Evolutionary conservation across 805 yeast species (phyloP).

Genomic region (Saccharomycopsis sp.): DNA sequence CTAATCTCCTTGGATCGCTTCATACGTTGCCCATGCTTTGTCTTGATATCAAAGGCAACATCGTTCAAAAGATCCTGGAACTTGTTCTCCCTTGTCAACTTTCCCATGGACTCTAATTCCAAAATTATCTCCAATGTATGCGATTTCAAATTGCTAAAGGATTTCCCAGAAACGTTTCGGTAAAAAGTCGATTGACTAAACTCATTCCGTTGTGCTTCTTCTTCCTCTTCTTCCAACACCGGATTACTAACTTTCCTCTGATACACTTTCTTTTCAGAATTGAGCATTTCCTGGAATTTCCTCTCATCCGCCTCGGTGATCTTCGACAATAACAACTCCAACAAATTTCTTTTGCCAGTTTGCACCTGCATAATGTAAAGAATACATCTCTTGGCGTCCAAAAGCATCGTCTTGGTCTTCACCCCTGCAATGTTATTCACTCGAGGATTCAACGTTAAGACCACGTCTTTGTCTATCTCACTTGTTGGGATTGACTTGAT

Average conservation of each 20-base stretch:
- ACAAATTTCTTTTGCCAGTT: conserved; percentile 50
- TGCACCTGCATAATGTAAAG: conserved; percentile 79
- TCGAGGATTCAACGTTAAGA: conserved; percentile 34
- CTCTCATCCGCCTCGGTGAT: conserved; percentile 64
- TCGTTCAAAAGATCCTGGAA: conserved; percentile 76
- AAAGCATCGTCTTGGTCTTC: conserved; percentile 47
- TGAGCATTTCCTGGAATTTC: conserved; percentile 46
- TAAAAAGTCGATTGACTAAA: conserved; percentile 38
- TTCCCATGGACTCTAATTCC: conserved; percentile 62
- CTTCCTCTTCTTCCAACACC: conserved; percentile 36
- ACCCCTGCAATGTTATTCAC: conserved; percentile 43
- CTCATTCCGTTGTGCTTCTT: conserved; percentile 30
- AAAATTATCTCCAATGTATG: conserved; percentile 65
- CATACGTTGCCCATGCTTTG: conserved; percentile 32
- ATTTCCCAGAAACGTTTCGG: conserved; percentile 39
- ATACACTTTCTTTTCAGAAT: conserved; percentile 33
- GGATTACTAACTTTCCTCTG: conserved; percentile 33
- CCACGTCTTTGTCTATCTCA: conserved; percentile 24
- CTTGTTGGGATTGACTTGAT: neutral
- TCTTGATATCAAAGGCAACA: conserved; percentile 66
- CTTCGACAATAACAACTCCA: conserved; percentile 59
- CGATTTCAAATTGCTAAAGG: conserved; percentile 71
- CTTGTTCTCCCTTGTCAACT: conserved; percentile 55
- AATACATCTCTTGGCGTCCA: conserved; percentile 74
- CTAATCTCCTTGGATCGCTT: conserved; percentile 29